phyloP scores from a whole-genome alignment of 1,139 yeast genomes.

The Kazachstania sp. region DNA sequence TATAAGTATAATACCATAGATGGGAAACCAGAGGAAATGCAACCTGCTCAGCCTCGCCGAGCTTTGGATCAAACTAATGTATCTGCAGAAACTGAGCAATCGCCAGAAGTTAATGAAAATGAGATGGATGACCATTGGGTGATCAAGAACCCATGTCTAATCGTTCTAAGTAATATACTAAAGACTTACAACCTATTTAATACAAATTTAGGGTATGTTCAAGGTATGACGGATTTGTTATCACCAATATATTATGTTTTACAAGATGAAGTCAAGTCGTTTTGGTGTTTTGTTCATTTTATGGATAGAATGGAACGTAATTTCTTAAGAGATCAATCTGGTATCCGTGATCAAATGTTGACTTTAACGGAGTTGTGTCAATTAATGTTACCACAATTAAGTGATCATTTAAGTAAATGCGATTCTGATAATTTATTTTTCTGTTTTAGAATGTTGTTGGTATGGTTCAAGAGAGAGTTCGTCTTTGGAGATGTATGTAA shows the following conservation, averaged over 20 bases:
- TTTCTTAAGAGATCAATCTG: constrained; percentile 82
- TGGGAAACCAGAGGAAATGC: constrained; percentile 20
- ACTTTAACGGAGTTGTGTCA: constrained; percentile 77
- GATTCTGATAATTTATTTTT: constrained; percentile 87
- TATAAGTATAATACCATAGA: constrained; percentile 43
- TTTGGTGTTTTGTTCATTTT: constrained; percentile 81
- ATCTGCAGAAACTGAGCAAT: neutral
- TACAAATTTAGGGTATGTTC: constrained; percentile 82
- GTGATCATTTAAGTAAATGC: constrained; percentile 73
- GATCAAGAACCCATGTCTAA: constrained; percentile 60
- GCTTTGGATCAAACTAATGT: neutral
- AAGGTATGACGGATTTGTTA: constrained; percentile 92
- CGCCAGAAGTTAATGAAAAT: constrained; percentile 10
- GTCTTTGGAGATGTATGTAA: constrained; percentile 67
- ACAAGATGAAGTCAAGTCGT: constrained; percentile 71
- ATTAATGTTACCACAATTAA: constrained; percentile 78
- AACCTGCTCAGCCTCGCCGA: constrained; percentile 10
- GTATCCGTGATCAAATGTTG: constrained; percentile 83
- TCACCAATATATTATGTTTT: constrained; percentile 76
- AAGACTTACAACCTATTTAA: constrained; percentile 82
- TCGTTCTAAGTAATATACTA: constrained; percentile 65
- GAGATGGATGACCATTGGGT: constrained; percentile 36
- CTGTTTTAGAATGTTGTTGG: constrained; percentile 88
- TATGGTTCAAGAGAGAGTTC: constrained; percentile 93
- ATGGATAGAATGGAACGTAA: constrained; percentile 97